Evolutionary conservation across 2,329 filamentous ascomycete genomes (phyloP).

Genomic region (Fusarium veterinarium): DNA sequence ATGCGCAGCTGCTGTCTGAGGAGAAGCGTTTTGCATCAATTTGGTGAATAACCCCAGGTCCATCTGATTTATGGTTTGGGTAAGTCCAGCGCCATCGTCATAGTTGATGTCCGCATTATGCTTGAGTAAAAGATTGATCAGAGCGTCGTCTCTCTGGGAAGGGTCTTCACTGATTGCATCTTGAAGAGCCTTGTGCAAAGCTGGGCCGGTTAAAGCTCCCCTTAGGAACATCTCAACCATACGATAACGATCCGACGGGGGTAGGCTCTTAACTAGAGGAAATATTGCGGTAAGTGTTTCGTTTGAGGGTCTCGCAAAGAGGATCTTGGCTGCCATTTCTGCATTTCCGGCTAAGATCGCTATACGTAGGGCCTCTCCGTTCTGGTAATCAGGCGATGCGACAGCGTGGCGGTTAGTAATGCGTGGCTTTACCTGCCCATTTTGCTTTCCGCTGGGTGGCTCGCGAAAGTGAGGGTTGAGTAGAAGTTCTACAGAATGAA

Average conservation of each 20-base stretch:
- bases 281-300: constrained; percentile 63
- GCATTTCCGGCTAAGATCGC: constrained; percentile 60
- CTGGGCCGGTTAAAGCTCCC: constrained; percentile 59
- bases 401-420: constrained; percentile 58
- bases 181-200: constrained; percentile 62
- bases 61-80: constrained; percentile 59
- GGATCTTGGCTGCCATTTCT: constrained; percentile 58
- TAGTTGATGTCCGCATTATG: constrained; percentile 67
- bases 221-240: constrained; percentile 63
- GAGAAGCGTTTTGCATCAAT: constrained; percentile 59
- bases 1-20: constrained; percentile 60
- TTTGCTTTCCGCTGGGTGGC: constrained; percentile 28
- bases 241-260: constrained; percentile 56
- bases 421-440: constrained; percentile 41
- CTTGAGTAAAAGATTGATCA: constrained; percentile 64
- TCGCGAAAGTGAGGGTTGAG: constrained; percentile 61
- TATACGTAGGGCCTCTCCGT: constrained; percentile 62
- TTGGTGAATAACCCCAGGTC: constrained; percentile 59
- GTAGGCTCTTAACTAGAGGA: constrained; percentile 58
- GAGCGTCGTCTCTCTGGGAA: constrained; percentile 59
- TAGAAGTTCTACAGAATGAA: constrained; percentile 60
- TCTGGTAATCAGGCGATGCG: constrained; percentile 64
- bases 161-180: constrained; percentile 63
- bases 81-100: constrained; percentile 61
- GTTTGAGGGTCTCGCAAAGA: constrained; percentile 59